Evolutionary conservation across 495 filamentous ascomycete genomes (phyloP).

Genomic region (Arthonia radiata): DNA sequence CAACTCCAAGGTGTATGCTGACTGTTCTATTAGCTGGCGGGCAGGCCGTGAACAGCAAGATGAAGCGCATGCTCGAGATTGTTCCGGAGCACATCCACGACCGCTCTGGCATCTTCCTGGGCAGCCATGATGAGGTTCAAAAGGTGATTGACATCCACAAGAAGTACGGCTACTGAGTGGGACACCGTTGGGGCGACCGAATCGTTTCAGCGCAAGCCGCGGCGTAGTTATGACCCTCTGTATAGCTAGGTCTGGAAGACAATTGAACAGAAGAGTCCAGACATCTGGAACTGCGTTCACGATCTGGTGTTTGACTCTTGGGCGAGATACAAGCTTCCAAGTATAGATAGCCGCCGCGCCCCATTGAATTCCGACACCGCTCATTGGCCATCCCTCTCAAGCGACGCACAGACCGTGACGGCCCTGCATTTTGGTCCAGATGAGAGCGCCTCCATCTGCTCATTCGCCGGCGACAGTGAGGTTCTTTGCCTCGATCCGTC

Average conservation of each 20-base stretch:
- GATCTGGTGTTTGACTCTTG: too few species aligned
- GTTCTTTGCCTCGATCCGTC: too few species aligned
- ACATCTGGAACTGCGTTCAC: too few species aligned
- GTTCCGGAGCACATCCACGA: constrained; percentile 90
- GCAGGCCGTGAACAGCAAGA: constrained; percentile 67
- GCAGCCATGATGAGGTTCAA: constrained; percentile 80
- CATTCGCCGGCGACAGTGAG: too few species aligned
- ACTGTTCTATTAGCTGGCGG: constrained; percentile 44
- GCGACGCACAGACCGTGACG: too few species aligned
- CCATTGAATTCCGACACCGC: too few species aligned
- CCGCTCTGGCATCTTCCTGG: constrained; percentile 84
- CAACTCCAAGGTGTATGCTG: constrained; percentile 5
- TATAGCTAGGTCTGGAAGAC: background rate
- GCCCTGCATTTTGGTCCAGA: too few species aligned
- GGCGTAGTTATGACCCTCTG: background rate
- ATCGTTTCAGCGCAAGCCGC: background rate
- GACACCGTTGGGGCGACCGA: background rate
- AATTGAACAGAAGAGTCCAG: too few species aligned
- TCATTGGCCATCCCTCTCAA: too few species aligned
- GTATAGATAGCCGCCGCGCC: constrained; percentile 1
- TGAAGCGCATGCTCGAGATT: constrained; percentile 72
- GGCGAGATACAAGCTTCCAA: background rate
- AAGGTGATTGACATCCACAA: constrained; percentile 60
- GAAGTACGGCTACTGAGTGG: constrained; percentile 13
- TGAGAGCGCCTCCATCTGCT: too few species aligned